Base-by-base conservation (phyloP, 2,329 filamentous ascomycete genomes). In the Scedosporium minutisporum region DNA sequence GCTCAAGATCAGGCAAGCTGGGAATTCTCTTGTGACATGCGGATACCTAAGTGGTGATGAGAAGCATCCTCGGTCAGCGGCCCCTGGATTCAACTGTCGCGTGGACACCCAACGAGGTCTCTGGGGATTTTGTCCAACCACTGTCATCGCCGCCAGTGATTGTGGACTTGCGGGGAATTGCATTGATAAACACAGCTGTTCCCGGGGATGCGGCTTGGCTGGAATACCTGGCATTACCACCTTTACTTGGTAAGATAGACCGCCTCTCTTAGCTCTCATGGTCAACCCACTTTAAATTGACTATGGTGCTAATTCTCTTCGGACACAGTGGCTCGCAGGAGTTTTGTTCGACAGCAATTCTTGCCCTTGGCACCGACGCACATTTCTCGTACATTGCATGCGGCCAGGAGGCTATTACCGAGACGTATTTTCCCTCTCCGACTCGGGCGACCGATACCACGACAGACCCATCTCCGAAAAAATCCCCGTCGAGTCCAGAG, bases 71-170 rank as follows among this genome's bases (percentile, higher is more conserved):
- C 68, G 75, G 14, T 73, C 72, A 0, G 74, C 75, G 0, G 66
- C 71, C 4, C 42, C 65, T 0, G 76, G 73, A 0, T 77, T 67
- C 48, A 69, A 74, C 65, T 77, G 73, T 62, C 72, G 72, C 6
- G 67, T 77, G 2, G 73, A 77, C 55, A 68, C 69, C 0, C 44
- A 63, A 4, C 68, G 73, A 18, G 71, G 68, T 0, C 66, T 77
- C 3, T 77, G 75, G 74, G 75, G 75, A 0, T 74, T 77, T 67
- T 78, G 75, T 58, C 72, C 74, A 1, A 73, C 70, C 0, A 73
- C 69, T 0, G 72, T 77, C 3, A 64, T 72, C 2, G 58, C 66
- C 0, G 75, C 74, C 2, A 69, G 67, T 0, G 74, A 77, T 62
- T 78, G 76, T 42, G 73, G 74, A 1, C 61, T 78, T 12, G 74